Evolutionary conservation across 78 protist genomes (phyloP), one percentile per base, ranked within the genome.

Genomic region (Dictyostelium capitatum): DNA sequence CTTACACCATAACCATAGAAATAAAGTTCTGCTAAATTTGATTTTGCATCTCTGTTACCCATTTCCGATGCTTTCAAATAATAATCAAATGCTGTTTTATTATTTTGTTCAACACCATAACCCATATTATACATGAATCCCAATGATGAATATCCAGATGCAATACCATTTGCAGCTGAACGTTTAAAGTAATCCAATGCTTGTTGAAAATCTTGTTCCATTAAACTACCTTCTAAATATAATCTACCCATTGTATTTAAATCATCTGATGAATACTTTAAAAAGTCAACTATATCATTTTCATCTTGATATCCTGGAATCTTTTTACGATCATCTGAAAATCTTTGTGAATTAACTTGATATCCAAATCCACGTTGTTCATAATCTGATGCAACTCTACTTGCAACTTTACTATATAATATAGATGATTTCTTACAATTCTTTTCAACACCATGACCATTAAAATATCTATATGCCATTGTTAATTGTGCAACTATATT

Each of bases 81-180:
- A 43, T 54, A 75, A 5, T 23, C 20, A 53, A 89, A 75, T 19
- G 97, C 98, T 3, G 92, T 95, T 6, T 50, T 48, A 57, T 87
- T 84, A 70, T 89, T 32, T 85, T 91, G 95, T 77, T 12, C 15
- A 0, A 96, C 94, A 10, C 83, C 89, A 48, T 82, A 82, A 0
- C 97, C 97, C 69, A 92, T 92, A 30, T 59, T 62, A 46, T 80
- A 91, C 97, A 95, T 95, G 75, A 90, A 82, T 0, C 97, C 97
- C 3, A 95, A 20, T 25, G 90, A 83, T 15, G 94, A 84, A 46
- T 85, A 14, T 6, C 95, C 97, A 2, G 64, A 72, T 9, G 89
- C 81, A 69, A 85, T 72, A 17, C 89, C 90, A 4, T 57, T 54
- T 48, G 59, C 65, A 1, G 85, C 94, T 4, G 97, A 94, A 54